phyloP scores from a whole-genome alignment of 2,329 filamentous ascomycete species.

The Colletotrichum magnum region DNA sequence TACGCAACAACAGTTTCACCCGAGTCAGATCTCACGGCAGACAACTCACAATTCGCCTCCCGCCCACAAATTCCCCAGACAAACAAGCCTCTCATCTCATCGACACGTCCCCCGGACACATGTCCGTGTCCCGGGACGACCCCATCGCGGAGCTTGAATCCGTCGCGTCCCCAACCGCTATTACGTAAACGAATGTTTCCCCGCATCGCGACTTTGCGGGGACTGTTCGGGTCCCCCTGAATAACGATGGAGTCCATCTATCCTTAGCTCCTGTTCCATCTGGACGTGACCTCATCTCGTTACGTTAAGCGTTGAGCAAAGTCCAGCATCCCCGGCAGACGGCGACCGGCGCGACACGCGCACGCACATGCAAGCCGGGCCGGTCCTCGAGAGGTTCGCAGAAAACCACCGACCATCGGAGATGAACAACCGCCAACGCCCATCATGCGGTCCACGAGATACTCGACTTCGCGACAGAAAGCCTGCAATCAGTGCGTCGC shows the following conservation, averaged over 20 bases:
- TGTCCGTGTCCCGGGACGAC: background rate
- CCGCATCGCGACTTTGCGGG: conserved; percentile 22
- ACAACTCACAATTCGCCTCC: background rate
- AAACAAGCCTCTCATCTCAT: background rate
- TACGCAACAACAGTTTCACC: background rate
- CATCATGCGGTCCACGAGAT: conserved; percentile 44
- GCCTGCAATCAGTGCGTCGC: conserved; percentile 54
- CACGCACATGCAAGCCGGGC: conserved; percentile 1
- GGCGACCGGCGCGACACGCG: background rate
- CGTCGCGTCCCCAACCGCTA: background rate
- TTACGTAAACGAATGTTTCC: conserved; percentile 22
- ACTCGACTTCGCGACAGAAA: conserved; percentile 56
- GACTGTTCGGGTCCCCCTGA: background rate
- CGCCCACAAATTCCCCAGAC: conserved; percentile 16
- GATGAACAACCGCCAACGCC: background rate
- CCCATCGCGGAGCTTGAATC: conserved; percentile 3
- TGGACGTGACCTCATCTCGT: conserved; percentile 18
- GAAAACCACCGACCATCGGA: background rate
- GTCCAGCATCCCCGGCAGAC: too few relatives aligned
- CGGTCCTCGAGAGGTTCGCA: conserved; percentile 1
- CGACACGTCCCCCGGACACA: background rate
- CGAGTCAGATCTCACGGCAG: background rate
- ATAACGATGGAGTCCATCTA: background rate
- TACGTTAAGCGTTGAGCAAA: background rate
- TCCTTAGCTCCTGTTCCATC: background rate